phyloP scores from a whole-genome alignment of 805 yeast genomes.

The Candida pini region DNA sequence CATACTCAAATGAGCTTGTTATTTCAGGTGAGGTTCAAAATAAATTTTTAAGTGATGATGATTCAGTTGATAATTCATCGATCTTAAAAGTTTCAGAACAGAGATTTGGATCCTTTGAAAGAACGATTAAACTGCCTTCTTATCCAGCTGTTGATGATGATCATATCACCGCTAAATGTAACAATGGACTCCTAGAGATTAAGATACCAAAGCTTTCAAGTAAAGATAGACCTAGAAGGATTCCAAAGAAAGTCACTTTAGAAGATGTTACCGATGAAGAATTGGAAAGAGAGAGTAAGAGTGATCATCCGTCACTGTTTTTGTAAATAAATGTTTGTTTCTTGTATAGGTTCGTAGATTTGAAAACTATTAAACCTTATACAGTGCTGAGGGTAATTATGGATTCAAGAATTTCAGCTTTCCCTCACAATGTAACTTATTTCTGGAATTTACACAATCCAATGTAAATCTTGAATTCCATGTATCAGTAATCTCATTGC shows the following conservation, averaged over 20 bases:
- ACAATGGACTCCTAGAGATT: constrained; percentile 49
- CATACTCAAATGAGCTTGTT: constrained; percentile 47
- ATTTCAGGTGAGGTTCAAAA: constrained; percentile 45
- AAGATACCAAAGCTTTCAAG: constrained; percentile 41
- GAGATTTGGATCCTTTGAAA: constrained; percentile 51
- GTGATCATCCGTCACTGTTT: constrained; percentile 4
- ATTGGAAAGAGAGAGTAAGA: constrained; percentile 19
- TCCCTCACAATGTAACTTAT: too few relatives aligned
- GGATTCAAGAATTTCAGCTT: too few relatives aligned
- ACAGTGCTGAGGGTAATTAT: too few relatives aligned
- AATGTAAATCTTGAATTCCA: too few relatives aligned
- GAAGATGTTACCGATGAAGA: constrained; percentile 30
- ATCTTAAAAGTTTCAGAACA: constrained; percentile 45
- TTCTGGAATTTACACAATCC: too few relatives aligned
- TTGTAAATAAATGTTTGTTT: background rate
- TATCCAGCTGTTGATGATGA: constrained; percentile 49
- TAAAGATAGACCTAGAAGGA: constrained; percentile 12
- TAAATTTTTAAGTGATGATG: constrained; percentile 29
- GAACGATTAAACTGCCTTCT: constrained; percentile 51
- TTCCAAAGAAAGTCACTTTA: constrained; percentile 20
- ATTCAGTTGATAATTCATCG: constrained; percentile 26
- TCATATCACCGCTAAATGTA: constrained; percentile 46
- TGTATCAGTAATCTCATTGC: too few relatives aligned
- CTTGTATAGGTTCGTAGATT: too few relatives aligned
- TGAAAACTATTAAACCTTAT: too few relatives aligned